phyloP scores from a whole-genome alignment of 1,139 yeast genomes.

The Keqinozyma sinolaborantium region DNA sequence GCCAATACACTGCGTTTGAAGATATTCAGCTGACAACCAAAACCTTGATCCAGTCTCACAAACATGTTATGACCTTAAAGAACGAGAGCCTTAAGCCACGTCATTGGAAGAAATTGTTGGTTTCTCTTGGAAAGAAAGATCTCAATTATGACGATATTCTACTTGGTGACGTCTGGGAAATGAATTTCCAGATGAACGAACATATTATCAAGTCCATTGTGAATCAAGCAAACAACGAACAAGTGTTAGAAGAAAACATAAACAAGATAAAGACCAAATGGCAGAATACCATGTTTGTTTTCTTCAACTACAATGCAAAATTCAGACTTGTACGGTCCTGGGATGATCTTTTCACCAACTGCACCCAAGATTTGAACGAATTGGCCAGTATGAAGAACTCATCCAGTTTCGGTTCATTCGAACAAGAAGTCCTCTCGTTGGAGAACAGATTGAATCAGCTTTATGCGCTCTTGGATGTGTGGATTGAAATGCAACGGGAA shows the following conservation, averaged over 20 bases:
- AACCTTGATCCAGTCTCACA: slow-evolving; percentile 32
- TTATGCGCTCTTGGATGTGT: slow-evolving; percentile 54
- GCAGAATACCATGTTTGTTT: slow-evolving; percentile 48
- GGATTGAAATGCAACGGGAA: slow-evolving; percentile 87
- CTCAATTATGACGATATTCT: slow-evolving; percentile 22
- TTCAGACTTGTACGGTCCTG: slow-evolving; percentile 65
- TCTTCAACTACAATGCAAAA: slow-evolving; percentile 52
- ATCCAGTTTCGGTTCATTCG: slow-evolving; percentile 58
- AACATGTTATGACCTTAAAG: slow-evolving; percentile 48
- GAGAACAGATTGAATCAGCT: slow-evolving; percentile 55
- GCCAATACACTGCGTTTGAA: slow-evolving; percentile 71
- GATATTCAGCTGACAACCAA: slow-evolving; percentile 49
- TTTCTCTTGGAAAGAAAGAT: slow-evolving; percentile 17
- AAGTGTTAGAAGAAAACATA: slow-evolving; percentile 57
- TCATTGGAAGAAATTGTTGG: slow-evolving; percentile 65
- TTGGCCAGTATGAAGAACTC: slow-evolving; percentile 74
- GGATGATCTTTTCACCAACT: slow-evolving; percentile 58
- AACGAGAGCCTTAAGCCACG: slow-evolving; percentile 58
- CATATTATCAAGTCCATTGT: slow-evolving; percentile 46
- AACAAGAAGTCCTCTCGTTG: slow-evolving; percentile 52
- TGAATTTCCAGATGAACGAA: slow-evolving; percentile 49
- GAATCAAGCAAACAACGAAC: slow-evolving; percentile 71
- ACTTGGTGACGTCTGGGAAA: slow-evolving; percentile 60
- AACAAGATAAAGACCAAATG: slow-evolving; percentile 46
- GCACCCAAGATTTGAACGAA: slow-evolving; percentile 59